These are phyloP conservation scores for Meyerozyma guilliermondii DNA, from an alignment of 1,139 yeast genomes.

Conservation along the genomic window DNA sequence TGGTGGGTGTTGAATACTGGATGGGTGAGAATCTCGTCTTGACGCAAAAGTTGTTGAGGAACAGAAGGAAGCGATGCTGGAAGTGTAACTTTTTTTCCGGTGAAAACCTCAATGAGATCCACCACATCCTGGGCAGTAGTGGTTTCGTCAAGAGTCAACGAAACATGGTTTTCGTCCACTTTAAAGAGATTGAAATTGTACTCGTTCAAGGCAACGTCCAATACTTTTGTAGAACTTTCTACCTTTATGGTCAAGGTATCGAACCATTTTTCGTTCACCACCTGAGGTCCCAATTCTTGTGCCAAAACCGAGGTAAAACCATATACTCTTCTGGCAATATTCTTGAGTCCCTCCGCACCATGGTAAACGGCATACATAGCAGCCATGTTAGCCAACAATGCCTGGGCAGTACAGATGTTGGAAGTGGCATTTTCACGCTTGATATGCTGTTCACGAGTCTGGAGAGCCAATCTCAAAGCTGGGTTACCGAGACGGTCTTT, in stretches of 20 bases:
- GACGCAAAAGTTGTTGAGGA: constrained; percentile 53
- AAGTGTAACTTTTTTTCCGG: constrained; percentile 21
- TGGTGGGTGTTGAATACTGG: constrained; percentile 84
- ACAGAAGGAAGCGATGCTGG: constrained; percentile 43
- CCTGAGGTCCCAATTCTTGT: constrained; percentile 37
- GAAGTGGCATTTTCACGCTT: constrained; percentile 97
- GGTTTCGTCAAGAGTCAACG: constrained; percentile 84
- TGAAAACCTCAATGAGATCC: constrained; percentile 55
- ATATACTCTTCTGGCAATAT: constrained; percentile 74
- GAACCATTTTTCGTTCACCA: constrained; percentile 67
- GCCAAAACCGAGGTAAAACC: constrained; percentile 76
- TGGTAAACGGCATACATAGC: constrained; percentile 96
- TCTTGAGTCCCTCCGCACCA: constrained; percentile 84
- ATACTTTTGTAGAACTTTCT: constrained; percentile 48
- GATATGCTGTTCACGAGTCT: constrained; percentile 97
- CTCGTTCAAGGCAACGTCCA: constrained; percentile 52
- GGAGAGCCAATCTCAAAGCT: constrained; percentile 88
- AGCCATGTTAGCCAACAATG: constrained; percentile 88
- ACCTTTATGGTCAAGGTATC: constrained; percentile 79
- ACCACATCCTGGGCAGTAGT: constrained; percentile 59
- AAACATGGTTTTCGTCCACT: constrained; percentile 57
- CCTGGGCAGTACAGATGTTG: constrained; percentile 97
- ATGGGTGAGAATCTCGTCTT: constrained; percentile 60
- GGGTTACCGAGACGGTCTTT: constrained; percentile 87
- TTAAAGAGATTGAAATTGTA: constrained; percentile 74